Evolutionary conservation across 2,329 filamentous ascomycete species (phyloP).

Genomic region (Fusarium burgessii): DNA sequence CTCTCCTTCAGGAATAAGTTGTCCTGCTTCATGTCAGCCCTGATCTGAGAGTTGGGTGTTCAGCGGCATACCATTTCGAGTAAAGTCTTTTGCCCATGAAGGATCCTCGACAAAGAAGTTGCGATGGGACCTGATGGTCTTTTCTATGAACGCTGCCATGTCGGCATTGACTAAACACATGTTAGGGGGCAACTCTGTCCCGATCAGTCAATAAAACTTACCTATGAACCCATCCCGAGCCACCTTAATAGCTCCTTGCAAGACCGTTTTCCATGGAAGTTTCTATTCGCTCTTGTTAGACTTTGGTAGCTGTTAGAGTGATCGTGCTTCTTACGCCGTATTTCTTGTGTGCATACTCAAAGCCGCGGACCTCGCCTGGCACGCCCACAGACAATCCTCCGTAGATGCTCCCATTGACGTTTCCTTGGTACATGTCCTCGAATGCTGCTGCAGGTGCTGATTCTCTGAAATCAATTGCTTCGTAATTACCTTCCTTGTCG

Average conservation of each 20-base stretch:
- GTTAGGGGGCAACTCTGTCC: slow-evolving; percentile 17
- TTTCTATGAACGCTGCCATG: slow-evolving; percentile 77
- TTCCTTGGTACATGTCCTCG: slow-evolving; percentile 86
- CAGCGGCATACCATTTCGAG: slow-evolving; percentile 71
- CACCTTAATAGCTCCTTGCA: slow-evolving; percentile 78
- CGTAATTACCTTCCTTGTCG: slow-evolving; percentile 78
- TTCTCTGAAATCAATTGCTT: slow-evolving; percentile 91
- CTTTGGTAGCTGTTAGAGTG: background rate
- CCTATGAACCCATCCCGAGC: slow-evolving; percentile 78
- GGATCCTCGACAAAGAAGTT: slow-evolving; percentile 81
- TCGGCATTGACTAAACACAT: slow-evolving; percentile 72
- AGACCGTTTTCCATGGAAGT: slow-evolving; percentile 77
- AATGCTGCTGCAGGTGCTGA: slow-evolving; percentile 84
- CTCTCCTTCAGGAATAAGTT: slow-evolving; percentile 77
- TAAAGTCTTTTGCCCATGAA: slow-evolving; percentile 89
- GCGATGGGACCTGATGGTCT: slow-evolving; percentile 50
- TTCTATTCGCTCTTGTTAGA: slow-evolving; percentile 47
- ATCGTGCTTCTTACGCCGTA: slow-evolving; percentile 66
- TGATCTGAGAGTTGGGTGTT: background rate
- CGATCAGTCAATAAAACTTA: slow-evolving; percentile 33
- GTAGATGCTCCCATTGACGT: slow-evolving; percentile 73
- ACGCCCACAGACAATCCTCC: slow-evolving; percentile 80
- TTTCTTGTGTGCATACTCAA: slow-evolving; percentile 81
- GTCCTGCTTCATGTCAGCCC: slow-evolving; percentile 57
- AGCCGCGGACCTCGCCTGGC: slow-evolving; percentile 80